Base-by-base conservation (phyloP, 192 early-diverging fungal species). In the Gamsiella multidivaricata region DNA sequence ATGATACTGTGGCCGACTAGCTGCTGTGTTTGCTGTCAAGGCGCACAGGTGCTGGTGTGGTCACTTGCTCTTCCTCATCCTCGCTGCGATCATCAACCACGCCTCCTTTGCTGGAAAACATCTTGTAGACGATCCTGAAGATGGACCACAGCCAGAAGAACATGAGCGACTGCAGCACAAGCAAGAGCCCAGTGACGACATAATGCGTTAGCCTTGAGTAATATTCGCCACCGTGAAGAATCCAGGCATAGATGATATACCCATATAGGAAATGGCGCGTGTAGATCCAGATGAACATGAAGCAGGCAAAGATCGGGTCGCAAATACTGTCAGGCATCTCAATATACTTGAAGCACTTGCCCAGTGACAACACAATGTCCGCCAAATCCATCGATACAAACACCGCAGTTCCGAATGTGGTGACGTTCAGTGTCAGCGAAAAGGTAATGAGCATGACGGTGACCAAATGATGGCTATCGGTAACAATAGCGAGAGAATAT, bases 281-380 rank as follows among this genome's bases (percentile, higher is more conserved):
- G 41, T 87, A 70, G 29, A 93, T 62, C 94, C 94, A 95, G 20
- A 88, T 84, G 3, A 92, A 15, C 39, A 88, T 87, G 68, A 95
- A 95, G 26, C 89, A 49, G 23, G 85, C 92, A 85, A 95, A 95
- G 20, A 88, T 64, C 0, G 89, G 60, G 72, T 94, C 88, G 57
- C 91, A 93, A 12, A 90, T 51, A 6, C 75, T 84, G 33, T 85
- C 75, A 2, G 81, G 88, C 61, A 86, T 81, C 45, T 81, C 82
- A 52, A 91, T 61, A 61, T 95, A 95, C 78, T 92, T 93, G 51
- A 94, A 62, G 57, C 92, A 86, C 79, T 95, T 95, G 68, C 93
- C 93, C 5, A 88, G 41, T 62, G 91, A 84, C 11, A 94, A 80
- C 37, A 91, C 86, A 61, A 95, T 89, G 71, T 95, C 94, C 6